Evolutionary conservation across 2,329 filamentous ascomycete genomes (phyloP).

Genomic region (Hypoxylon sp.): DNA sequence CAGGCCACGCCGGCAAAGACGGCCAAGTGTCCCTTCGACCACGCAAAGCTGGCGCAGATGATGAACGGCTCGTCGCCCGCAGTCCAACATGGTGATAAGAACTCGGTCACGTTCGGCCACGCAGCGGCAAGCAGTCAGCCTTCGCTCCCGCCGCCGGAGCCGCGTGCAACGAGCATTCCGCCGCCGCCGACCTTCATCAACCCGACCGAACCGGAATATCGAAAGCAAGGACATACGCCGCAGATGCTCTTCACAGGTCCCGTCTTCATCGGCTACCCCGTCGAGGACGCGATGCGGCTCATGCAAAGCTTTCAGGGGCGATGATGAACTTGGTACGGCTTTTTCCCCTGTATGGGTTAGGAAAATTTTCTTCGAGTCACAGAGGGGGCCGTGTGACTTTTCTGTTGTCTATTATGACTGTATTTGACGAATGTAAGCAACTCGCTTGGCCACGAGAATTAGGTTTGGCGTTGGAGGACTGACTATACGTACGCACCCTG

Average conservation of each 20-base stretch:
- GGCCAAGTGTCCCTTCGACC: slow-evolving; percentile 68
- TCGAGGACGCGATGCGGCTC: slow-evolving; percentile 80
- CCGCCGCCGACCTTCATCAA: slow-evolving; percentile 63
- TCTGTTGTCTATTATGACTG: background rate
- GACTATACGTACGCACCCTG: background rate
- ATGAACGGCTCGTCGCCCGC: slow-evolving; percentile 42
- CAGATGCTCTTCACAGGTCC: slow-evolving; percentile 91
- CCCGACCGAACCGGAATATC: slow-evolving; percentile 45
- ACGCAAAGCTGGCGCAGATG: slow-evolving; percentile 54
- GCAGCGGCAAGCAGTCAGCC: slow-evolving; percentile 33
- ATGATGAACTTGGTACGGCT: slow-evolving; percentile 13
- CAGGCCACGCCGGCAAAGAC: slow-evolving; percentile 39
- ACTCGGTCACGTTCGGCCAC: slow-evolving; percentile 32
- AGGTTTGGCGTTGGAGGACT: background rate
- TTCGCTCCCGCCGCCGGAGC: slow-evolving; percentile 35
- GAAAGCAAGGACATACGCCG: slow-evolving; percentile 52
- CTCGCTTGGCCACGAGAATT: background rate
- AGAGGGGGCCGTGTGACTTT: background rate
- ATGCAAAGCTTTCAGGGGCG: slow-evolving; percentile 66
- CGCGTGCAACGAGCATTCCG: slow-evolving; percentile 42
- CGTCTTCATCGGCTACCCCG: slow-evolving; percentile 90
- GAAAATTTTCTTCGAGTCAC: background rate
- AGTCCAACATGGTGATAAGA: slow-evolving; percentile 40
- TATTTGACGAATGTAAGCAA: background rate
- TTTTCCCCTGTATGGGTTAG: background rate